Conservation (phyloP, 192 early-diverging fungal genomes). For the Dissophora globulifera region DNA sequence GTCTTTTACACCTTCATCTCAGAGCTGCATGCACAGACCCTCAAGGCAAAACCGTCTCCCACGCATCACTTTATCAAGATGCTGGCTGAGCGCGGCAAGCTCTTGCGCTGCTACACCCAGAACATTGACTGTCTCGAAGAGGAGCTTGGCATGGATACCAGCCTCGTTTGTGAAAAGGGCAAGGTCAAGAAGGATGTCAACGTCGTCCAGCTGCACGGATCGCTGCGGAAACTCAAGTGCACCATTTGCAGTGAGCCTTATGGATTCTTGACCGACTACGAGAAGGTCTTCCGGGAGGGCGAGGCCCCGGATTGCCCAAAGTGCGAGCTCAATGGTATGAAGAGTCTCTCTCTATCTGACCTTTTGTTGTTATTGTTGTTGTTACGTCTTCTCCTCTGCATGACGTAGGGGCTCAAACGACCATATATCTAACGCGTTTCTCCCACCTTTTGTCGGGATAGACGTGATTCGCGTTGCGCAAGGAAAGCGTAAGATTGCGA, state of each 20-base stretch:
- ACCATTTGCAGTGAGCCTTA: conserved; percentile 81
- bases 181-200: conserved; percentile 64
- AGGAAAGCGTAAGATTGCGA: conserved; percentile 81
- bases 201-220: conserved; percentile 94
- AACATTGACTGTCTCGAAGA: conserved; percentile 96
- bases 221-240: conserved; percentile 87
- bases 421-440: no score
- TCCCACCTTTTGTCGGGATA: background rate
- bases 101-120: conserved; percentile 94
- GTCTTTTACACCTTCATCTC: conserved; percentile 88
- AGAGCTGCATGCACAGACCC: conserved; percentile 79
- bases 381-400: no score
- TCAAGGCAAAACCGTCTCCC: conserved; percentile 78
- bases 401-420: no score
- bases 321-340: conserved; percentile 55
- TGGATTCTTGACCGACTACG: conserved; percentile 69
- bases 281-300: conserved; percentile 75
- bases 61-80: conserved; percentile 89
- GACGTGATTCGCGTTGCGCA: conserved; percentile 62
- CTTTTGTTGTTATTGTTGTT: no score
- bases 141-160: conserved; percentile 71
- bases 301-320: conserved; percentile 74
- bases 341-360: no score
- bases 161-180: conserved; percentile 48
- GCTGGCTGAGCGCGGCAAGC: conserved; percentile 77